Evolutionary conservation across 331 rosid species (phyloP).

Genomic region (Saraca asoca): DNA sequence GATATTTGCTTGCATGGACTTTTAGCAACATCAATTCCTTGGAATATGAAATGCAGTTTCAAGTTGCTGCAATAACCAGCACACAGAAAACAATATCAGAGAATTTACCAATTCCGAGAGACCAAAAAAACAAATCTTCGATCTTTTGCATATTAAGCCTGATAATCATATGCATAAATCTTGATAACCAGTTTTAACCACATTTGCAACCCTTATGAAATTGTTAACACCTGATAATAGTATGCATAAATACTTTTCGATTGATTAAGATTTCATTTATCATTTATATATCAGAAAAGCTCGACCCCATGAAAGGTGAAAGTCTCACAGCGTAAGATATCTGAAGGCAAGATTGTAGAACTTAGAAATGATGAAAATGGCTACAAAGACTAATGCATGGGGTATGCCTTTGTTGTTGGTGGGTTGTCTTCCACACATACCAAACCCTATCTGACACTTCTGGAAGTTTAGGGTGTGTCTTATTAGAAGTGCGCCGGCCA

Average conservation of each 20-base stretch:
- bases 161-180: not conserved
- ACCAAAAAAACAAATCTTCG: too few species aligned
- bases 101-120: too few species aligned
- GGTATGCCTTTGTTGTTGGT: not conserved
- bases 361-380: not conserved
- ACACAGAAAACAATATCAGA: not conserved
- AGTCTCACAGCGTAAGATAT: not conserved
- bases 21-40: not conserved
- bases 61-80: not conserved
- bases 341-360: not conserved
- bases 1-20: not conserved
- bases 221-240: not conserved
- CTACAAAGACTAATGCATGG: not conserved
- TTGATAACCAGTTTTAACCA: too few species aligned
- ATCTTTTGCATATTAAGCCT: not conserved
- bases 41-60: not conserved
- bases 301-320: slow-evolving; percentile 6
- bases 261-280: too few species aligned
- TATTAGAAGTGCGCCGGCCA: not conserved
- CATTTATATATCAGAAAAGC: not conserved
- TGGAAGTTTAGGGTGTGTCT: not conserved
- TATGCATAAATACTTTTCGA: not conserved
- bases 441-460: not conserved
- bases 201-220: slow-evolving; percentile 1
- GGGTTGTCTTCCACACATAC: not conserved